Conservation (phyloP, 192 early-diverging fungal genomes). For the Coemansia sp. region DNA sequence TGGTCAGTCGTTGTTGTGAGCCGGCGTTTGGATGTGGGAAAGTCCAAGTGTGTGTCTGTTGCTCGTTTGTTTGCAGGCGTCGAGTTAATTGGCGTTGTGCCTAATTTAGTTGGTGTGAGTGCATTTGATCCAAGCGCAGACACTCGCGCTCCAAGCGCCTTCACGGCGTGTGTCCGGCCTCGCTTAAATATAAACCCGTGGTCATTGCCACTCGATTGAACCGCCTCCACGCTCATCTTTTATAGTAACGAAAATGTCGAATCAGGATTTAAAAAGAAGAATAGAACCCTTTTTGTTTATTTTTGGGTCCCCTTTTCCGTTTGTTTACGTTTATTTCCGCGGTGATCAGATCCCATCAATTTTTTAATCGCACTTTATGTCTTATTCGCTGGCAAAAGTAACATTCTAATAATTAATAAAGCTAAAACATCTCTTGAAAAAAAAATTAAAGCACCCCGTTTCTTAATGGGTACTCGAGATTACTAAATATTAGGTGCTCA, state of each 20-base stretch:
- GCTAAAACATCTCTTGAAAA: too few relatives aligned
- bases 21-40: slow-evolving; percentile 43
- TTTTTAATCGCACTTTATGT: too few relatives aligned
- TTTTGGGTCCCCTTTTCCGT: background rate
- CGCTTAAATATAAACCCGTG: slow-evolving; percentile 51
- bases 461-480: too few relatives aligned
- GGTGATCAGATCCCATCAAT: background rate
- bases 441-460: too few relatives aligned
- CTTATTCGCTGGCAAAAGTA: too few relatives aligned
- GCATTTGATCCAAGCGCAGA: too few relatives aligned
- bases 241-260: slow-evolving; percentile 5
- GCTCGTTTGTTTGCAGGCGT: background rate
- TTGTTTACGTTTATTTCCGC: background rate
- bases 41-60: slow-evolving; percentile 17
- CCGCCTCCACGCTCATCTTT: background rate
- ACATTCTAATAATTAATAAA: too few relatives aligned
- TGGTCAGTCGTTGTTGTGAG: slow-evolving; percentile 7
- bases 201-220: slow-evolving; percentile 34
- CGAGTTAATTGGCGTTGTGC: background rate
- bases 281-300: background rate
- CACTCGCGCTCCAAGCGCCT: background rate
- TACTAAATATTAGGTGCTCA: background rate
- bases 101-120: background rate
- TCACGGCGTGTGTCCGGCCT: slow-evolving; percentile 2
- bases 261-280: background rate